Evolutionary conservation across 768 basidiomycete species (phyloP), one percentile per base, ranked within the genome.

Genomic region (Xerocomellus amylosporus): DNA sequence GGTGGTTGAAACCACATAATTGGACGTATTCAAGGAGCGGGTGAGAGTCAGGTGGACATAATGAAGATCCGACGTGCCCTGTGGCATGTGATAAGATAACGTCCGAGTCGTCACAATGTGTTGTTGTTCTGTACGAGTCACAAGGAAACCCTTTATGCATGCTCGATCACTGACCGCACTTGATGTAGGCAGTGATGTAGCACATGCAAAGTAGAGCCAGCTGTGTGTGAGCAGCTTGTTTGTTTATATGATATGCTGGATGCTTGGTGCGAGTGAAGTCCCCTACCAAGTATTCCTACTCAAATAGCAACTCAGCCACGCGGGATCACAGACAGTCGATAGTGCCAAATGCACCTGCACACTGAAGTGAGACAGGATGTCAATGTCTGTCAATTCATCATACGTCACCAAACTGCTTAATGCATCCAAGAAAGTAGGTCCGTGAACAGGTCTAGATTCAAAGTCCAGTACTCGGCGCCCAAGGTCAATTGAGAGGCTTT

Each of bases 1-100:
- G 51, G 47, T 60, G 59, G 5, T n/a, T 2, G 8, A 45, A 45
- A 12, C 43, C 43, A 17, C 26, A 12, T 7, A 13, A 1, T 30
- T 45, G 43, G n/a, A 45, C 50, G 44, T 60, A 60, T 41, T n/a
- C 22, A 5, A 59, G 46, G 34, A 60, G 53, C 8, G 52, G 40
- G n/a, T 42, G 26, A 4, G 33, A 24, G 2, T 46, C 43, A 3
- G 33, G 6, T 36, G 15, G 8, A 20, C 33, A 20, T 8, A 8
- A 22, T 19, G 41, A 17, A 33, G 33, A 22, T 20, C 5, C 20
- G 13, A 10, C 7, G 30, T 13, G 19, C 12, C 12, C 15, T 22
- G 24, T 19, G n/a, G 43, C 4, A 37, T 5, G 17, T 12, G 36
- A 20, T 30, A 26, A n/a, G 36, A n/a, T n/a, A 17, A 5, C 15